Evolutionary conservation across 805 yeast species (phyloP), one percentile per base, ranked within the genome.

Genomic region (Wickerhamiella azymoides): DNA sequence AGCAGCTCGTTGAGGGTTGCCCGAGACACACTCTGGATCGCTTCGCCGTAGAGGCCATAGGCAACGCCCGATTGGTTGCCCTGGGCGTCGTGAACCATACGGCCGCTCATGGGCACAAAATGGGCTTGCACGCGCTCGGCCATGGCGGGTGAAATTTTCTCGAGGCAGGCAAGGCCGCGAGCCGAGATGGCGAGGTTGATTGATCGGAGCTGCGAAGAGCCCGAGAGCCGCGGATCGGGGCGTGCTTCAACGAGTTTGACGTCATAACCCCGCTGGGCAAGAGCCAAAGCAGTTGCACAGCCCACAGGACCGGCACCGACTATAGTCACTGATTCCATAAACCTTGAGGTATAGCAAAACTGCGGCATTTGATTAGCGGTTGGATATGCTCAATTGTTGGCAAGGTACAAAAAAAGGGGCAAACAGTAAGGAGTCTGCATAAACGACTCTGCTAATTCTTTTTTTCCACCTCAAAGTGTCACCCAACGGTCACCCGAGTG

Each of bases 271-370:
- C 75, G 70, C 47, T 76, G 69, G 2, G 79, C 74, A 33, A 88
- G 71, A 0, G 89, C 92, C n/a, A 88, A 61, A 0, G 95, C 92
- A 0, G 88, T 73, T 5, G 85, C 66, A 45, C 92, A 74, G 0
- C 96, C 96, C 2, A 88, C 96, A 5, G 84, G 74, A 0, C 96
- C 96, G 1, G 92, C 94, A 1, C 96, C 96, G 14, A 88, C 73
- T 25, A 88, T 55, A 2, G 53, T 58, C 14, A 57, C 52, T n/a
- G 44, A 26, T 27, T 17, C 44, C 45, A 35, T 41, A 21, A 21
- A 7, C 24, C 24, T 21, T 21, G 24, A 7, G 24, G 7, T 21
- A n/a, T n/a, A n/a, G n/a, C n/a, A n/a, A n/a, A n/a, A n/a, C n/a
- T n/a, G n/a, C n/a, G n/a, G n/a, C n/a, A n/a, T n/a, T n/a, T n/a